phyloP scores from a whole-genome alignment of 2,329 filamentous ascomycete genomes.

The Hymenoscyphus fructigenus region DNA sequence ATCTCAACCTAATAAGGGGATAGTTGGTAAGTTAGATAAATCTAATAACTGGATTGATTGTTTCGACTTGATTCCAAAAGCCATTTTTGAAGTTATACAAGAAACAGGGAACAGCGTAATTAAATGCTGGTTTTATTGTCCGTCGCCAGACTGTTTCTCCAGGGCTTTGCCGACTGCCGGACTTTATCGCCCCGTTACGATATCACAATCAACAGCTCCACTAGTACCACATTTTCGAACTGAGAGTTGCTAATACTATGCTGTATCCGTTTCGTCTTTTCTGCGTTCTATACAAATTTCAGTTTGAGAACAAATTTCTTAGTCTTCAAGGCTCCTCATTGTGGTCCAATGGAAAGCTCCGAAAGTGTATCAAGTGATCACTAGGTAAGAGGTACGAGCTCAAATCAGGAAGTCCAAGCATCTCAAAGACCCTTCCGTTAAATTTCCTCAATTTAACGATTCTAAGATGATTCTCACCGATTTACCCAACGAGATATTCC shows the following conservation, averaged over 20 bases:
- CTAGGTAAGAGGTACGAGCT: neutral
- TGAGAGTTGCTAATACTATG: neutral
- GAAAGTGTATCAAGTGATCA: constrained; percentile 1
- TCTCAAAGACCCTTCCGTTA: neutral
- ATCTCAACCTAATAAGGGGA: no score
- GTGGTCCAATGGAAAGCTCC: neutral
- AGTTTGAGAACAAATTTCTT: neutral
- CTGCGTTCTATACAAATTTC: neutral
- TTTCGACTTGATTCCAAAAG: no score
- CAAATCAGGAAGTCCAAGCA: neutral
- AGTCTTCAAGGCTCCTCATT: neutral
- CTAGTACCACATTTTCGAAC: neutral
- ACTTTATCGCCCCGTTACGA: neutral
- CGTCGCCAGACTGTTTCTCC: neutral
- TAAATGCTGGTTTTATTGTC: neutral
- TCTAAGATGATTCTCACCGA: constrained; percentile 41
- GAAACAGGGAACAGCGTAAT: no score
- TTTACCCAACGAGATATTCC: constrained; percentile 59
- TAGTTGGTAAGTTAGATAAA: no score
- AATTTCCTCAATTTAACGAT: neutral
- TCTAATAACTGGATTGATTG: no score
- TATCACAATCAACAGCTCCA: neutral
- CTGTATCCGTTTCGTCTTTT: neutral
- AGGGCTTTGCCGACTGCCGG: neutral
- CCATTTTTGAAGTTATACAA: no score